Conservation (phyloP, 768 basidiomycete species). For the Trametes villosa region DNA sequence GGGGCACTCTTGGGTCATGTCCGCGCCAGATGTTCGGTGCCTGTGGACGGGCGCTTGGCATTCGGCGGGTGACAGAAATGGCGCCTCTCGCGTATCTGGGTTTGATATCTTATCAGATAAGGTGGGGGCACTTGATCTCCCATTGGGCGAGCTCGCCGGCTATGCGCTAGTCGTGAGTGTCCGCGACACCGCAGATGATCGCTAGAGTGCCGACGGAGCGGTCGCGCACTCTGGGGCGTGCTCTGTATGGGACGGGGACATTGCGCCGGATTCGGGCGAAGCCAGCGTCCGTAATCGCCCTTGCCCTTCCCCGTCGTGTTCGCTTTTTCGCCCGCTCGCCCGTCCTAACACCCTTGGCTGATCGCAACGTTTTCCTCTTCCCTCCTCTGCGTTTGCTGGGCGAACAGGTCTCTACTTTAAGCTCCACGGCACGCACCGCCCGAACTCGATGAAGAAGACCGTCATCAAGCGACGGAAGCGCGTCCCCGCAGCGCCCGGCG, state of each 20-base stretch:
- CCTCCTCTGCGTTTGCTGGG: not conserved
- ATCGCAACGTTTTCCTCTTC: not conserved
- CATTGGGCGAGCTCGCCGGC: constrained; percentile 12
- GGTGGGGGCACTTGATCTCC: constrained; percentile 15
- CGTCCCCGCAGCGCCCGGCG: constrained; percentile 78
- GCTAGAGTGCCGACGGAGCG: constrained; percentile 9
- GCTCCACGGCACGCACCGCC: constrained; percentile 94
- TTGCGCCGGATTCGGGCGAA: not conserved
- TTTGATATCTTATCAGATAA: constrained; percentile 46
- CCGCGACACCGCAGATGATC: constrained; percentile 14
- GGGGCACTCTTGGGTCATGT: constrained; percentile 14
- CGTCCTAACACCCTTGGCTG: constrained; percentile 6
- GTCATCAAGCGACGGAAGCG: constrained; percentile 98
- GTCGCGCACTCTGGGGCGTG: not conserved
- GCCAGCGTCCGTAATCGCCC: not conserved
- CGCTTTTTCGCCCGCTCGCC: not conserved
- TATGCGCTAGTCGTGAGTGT: constrained; percentile 14
- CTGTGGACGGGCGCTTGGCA: constrained; percentile 9
- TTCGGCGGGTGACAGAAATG: constrained; percentile 11
- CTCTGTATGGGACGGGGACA: constrained; percentile 1
- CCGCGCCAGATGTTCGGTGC: not conserved
- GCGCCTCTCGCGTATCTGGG: constrained; percentile 31
- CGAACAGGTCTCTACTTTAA: constrained; percentile 93
- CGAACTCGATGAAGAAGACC: constrained; percentile 98
- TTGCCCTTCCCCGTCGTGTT: constrained; percentile 5